Evolutionary conservation across 495 filamentous ascomycete species (phyloP), one percentile per base, ranked within the genome.

Genomic region (Apiosordaria backusii): DNA sequence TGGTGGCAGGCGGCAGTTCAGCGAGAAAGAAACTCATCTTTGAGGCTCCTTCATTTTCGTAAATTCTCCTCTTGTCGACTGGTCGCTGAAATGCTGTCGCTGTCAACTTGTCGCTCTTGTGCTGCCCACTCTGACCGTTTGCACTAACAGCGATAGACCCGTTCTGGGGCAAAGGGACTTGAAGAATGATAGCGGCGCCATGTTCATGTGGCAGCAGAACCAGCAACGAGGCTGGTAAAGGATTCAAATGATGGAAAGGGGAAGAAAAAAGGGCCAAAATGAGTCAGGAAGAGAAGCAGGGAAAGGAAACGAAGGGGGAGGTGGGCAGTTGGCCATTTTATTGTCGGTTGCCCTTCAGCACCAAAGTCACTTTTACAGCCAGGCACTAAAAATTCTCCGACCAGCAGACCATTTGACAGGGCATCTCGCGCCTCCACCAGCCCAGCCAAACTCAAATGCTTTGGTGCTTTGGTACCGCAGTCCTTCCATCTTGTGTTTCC

Each of bases 261-360:
- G 63, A 52, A 64, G 64, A 62, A 61, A 68, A 64, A 64, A 61
- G 63, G 22, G 60, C 50, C 62, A 67, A 65, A 69, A 67, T 62
- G 70, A 67, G 67, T 63, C 29, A 73, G 67, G 70, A 67, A 62
- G 68, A 64, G 67, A 65, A 76, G 68, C 76, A 75, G 67, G 67
- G 27, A 75, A 64, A 71, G 71, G 70, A 68, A 71, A 71, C 67
- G 67, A 63, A 61, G 70, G 67, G 75, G 74, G 68, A 75, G 74
- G 78, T 72, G 80, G 79, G 74, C 66, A 76, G 78, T 76, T 74
- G 78, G 75, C 73, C 71, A 71, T 75, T 79, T 76, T 77, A 71
- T 76, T 72, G 73, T 75, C 69, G 69, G 72, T 67, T 74, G 67
- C 67, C 60, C 70, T 72, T 67, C 72, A 75, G 72, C 71, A 74